phyloP scores from a whole-genome alignment of 495 filamentous ascomycete species.

The Sordaria brevicollis region DNA sequence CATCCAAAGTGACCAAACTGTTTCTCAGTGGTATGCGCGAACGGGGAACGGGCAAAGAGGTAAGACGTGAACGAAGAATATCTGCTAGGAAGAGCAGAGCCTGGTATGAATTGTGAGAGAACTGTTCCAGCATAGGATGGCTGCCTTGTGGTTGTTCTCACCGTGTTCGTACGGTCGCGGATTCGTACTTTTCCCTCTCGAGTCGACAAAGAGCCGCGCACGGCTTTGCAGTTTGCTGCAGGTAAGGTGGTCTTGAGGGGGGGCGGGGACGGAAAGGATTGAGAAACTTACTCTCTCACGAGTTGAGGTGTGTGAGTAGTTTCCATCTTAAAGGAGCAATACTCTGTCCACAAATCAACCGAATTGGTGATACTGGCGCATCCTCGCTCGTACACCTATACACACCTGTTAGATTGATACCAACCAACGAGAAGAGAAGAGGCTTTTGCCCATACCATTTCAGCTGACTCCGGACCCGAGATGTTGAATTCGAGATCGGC shows the following conservation, averaged over 20 bases:
- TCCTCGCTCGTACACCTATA: constrained; percentile 86
- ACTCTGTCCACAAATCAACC: constrained; percentile 93
- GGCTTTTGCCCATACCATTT: constrained; percentile 59
- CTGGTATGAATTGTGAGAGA: constrained; percentile 52
- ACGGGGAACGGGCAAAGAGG: constrained; percentile 30
- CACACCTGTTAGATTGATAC: constrained; percentile 8
- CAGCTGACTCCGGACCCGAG: constrained; percentile 90
- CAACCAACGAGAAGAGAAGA: background rate
- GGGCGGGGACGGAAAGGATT: constrained; percentile 56
- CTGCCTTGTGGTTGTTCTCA: constrained; percentile 44
- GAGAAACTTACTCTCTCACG: constrained; percentile 97
- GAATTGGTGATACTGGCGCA: constrained; percentile 87
- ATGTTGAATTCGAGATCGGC: constrained; percentile 96
- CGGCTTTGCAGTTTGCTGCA: constrained; percentile 25
- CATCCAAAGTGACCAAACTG: constrained; percentile 39
- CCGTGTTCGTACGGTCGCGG: constrained; percentile 31
- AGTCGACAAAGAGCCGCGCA: constrained; percentile 18
- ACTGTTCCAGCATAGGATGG: constrained; percentile 33
- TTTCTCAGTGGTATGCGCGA: constrained; percentile 30
- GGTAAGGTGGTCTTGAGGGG: constrained; percentile 36
- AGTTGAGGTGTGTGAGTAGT: constrained; percentile 89
- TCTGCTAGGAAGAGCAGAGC: constrained; percentile 39
- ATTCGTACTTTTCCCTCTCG: constrained; percentile 7
- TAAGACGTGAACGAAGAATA: constrained; percentile 31
- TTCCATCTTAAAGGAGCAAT: constrained; percentile 94